Evolutionary conservation across 495 filamentous ascomycete genomes (phyloP).

Genomic region (Pyrenula aspistea): DNA sequence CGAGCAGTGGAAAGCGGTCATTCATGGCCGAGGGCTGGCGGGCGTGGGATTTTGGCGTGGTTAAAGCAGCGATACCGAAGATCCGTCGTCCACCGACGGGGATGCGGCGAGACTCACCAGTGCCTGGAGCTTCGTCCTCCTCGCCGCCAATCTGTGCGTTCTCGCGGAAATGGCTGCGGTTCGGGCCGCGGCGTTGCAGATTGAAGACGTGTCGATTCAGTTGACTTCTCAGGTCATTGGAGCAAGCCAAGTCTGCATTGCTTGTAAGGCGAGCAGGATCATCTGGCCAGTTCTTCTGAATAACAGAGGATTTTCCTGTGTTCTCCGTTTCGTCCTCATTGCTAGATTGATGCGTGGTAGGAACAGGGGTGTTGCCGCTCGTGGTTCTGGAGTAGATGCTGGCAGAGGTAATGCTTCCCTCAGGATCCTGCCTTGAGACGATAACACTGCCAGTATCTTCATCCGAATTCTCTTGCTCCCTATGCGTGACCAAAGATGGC

Average conservation of each 20-base stretch:
- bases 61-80: slow-evolving; percentile 1
- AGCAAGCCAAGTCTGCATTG: slow-evolving; percentile 11
- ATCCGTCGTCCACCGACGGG: slow-evolving; percentile 2
- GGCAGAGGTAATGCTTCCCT: slow-evolving; percentile 19
- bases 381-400: slow-evolving; percentile 48
- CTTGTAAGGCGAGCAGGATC: slow-evolving; percentile 17
- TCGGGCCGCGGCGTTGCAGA: slow-evolving; percentile 6
- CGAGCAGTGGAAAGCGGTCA: not conserved
- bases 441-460: slow-evolving; percentile 12
- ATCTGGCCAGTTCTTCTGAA: slow-evolving; percentile 21
- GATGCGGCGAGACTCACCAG: not conserved
- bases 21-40: not conserved
- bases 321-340: slow-evolving; percentile 14
- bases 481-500: slow-evolving; percentile 26
- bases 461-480: slow-evolving; percentile 9
- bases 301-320: slow-evolving; percentile 30
- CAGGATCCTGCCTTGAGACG: slow-evolving; percentile 5
- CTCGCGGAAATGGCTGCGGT: slow-evolving; percentile 13
- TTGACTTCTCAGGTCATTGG: not conserved
- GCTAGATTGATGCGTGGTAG: slow-evolving; percentile 2
- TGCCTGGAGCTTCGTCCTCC: slow-evolving; percentile 13
- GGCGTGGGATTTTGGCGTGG: not conserved
- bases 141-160: slow-evolving; percentile 45
- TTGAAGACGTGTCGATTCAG: slow-evolving; percentile 15
- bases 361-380: slow-evolving; percentile 26